Evolutionary conservation across 2,329 filamentous ascomycete species (phyloP).

Genomic region (Cladosporium phlei): DNA sequence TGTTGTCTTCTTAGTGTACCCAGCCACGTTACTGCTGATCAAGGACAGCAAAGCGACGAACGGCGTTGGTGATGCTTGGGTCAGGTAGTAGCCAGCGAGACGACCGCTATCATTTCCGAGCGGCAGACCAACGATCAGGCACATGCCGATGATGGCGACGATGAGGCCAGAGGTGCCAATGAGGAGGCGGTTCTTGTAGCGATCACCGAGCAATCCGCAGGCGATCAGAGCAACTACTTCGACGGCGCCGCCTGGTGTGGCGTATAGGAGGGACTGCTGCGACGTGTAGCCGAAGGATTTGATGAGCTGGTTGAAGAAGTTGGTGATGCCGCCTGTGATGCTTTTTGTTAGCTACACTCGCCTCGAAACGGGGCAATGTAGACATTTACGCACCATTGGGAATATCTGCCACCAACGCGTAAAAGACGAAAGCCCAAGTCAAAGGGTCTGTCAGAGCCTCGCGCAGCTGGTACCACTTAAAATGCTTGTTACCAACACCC

Average conservation of each 20-base stretch:
- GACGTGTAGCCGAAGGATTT: constrained; percentile 60
- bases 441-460: constrained; percentile 55
- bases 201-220: constrained; percentile 55
- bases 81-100: constrained; percentile 61
- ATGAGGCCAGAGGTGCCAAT: constrained; percentile 50
- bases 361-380: background rate
- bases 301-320: constrained; percentile 60
- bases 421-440: constrained; percentile 58
- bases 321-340: constrained; percentile 50
- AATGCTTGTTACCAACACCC: constrained; percentile 57
- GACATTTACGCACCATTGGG: constrained; percentile 44
- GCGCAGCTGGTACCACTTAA: constrained; percentile 53
- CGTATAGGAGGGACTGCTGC: constrained; percentile 60
- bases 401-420: constrained; percentile 53
- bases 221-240: constrained; percentile 56
- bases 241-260: constrained; percentile 60
- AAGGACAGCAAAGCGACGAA: constrained; percentile 62
- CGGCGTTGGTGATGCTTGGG: constrained; percentile 54
- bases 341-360: too few species aligned
- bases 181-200: constrained; percentile 53
- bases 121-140: constrained; percentile 61
- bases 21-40: constrained; percentile 58
- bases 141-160: constrained; percentile 54
- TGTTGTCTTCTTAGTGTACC: constrained; percentile 57
- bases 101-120: constrained; percentile 54